A percentile compares a stretch with the other conserved stretches of the same genome.
Evolutionary conservation across 179 eudicot species (phyloP).

Genomic region (Carnegiea gigantea): DNA sequence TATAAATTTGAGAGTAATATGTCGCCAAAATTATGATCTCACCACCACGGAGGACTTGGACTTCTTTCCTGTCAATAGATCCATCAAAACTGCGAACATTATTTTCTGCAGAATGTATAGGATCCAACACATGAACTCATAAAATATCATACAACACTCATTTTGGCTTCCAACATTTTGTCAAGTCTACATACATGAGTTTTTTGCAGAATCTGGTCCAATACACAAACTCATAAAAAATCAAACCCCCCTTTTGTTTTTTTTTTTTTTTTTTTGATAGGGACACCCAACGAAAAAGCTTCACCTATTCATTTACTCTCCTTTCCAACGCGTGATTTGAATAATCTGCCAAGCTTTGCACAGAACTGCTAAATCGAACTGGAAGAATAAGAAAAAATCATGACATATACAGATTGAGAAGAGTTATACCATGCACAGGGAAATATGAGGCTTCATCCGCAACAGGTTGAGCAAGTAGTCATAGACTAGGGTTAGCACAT

Average conservation of each 20-base stretch:
- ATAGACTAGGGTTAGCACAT: background rate
- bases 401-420: too few relatives aligned
- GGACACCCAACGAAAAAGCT: too few relatives aligned
- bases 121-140: background rate
- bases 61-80: conserved; percentile 69
- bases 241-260: too few relatives aligned
- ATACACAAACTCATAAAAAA: too few relatives aligned
- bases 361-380: background rate
- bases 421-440: background rate
- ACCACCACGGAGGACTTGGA: conserved; percentile 44
- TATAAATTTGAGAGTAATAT: conserved; percentile 53
- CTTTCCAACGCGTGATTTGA: background rate
- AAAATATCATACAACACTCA: background rate
- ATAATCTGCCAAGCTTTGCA: background rate
- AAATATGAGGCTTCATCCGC: background rate
- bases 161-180: background rate
- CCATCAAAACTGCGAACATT: background rate
- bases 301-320: too few relatives aligned
- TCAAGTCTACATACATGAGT: background rate
- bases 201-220: too few relatives aligned
- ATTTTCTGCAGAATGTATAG: background rate
- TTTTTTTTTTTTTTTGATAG: too few relatives aligned
- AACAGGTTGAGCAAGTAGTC: background rate
- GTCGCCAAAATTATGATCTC: conserved; percentile 54
- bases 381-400: background rate